Evolutionary conservation across 257 asterid species (phyloP).

Genomic region (Nicotiana obtusifolia): DNA sequence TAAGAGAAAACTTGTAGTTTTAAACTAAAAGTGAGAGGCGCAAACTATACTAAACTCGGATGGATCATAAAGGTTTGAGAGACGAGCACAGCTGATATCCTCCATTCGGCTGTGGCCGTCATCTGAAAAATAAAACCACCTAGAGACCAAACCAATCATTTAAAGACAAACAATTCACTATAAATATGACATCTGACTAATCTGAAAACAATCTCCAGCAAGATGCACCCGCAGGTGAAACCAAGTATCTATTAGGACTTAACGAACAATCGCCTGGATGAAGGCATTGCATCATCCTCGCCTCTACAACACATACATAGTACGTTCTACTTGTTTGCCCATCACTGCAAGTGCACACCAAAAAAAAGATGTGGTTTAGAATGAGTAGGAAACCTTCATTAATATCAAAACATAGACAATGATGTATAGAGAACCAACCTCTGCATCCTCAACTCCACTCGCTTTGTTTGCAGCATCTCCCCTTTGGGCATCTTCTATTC

Average conservation of each 20-base stretch:
- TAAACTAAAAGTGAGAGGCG: background rate
- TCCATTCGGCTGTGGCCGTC: background rate
- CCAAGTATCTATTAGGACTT: background rate
- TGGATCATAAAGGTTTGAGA: background rate
- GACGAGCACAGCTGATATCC: background rate
- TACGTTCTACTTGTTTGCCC: background rate
- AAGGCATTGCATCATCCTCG: background rate
- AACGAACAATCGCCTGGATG: background rate
- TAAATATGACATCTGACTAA: background rate
- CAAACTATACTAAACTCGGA: background rate
- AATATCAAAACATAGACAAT: background rate
- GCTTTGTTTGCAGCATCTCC: constrained; percentile 14
- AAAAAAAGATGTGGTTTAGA: no score
- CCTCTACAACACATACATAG: constrained; percentile 1
- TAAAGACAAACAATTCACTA: no score
- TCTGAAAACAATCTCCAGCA: background rate
- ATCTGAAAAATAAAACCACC: constrained; percentile 3
- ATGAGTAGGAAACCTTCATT: background rate
- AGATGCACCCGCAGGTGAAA: background rate
- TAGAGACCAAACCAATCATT: background rate
- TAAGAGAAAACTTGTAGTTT: background rate
- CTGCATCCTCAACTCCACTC: background rate
- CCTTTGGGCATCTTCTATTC: background rate
- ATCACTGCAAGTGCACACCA: background rate
- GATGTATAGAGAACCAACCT: constrained; percentile 9